A percentile compares a stretch with the other conserved stretches of the same genome.
Conservation (phyloP, 2,329 filamentous ascomycete species). For the Coniochaeta ligniaria region DNA sequence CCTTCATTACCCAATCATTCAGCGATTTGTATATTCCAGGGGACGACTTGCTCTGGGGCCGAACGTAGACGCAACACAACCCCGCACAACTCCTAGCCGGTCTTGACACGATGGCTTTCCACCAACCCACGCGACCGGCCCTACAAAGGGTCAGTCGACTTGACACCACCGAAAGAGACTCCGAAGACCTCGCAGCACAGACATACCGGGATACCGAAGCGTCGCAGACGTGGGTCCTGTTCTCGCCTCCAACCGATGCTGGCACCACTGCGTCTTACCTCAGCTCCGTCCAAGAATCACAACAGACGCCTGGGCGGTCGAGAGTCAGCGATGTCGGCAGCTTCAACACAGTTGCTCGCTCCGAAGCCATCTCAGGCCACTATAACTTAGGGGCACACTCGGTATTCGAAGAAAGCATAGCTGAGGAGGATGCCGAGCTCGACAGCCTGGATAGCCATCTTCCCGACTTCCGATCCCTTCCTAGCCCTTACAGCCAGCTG, state of each 20-base stretch:
- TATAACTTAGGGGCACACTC: constrained; percentile 28
- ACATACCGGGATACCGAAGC: constrained; percentile 46
- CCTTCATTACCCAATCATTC: not conserved
- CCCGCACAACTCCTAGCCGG: not conserved
- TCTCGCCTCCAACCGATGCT: constrained; percentile 64
- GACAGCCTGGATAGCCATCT: constrained; percentile 92
- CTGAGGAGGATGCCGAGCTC: constrained; percentile 69
- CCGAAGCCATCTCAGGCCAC: constrained; percentile 36
- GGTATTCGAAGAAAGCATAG: constrained; percentile 21
- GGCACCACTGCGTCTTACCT: constrained; percentile 57
- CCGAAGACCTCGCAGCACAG: constrained; percentile 21
- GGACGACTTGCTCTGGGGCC: too few relatives aligned
- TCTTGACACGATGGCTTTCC: constrained; percentile 30
- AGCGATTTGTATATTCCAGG: not conserved
- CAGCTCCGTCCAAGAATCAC: constrained; percentile 58
- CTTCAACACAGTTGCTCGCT: constrained; percentile 60
- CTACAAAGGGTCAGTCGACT: constrained; percentile 39
- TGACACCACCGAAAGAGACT: constrained; percentile 29
- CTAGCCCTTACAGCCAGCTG: constrained; percentile 29
- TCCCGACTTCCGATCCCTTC: constrained; percentile 71
- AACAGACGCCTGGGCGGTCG: constrained; percentile 62
- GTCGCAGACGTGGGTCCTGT: constrained; percentile 93
- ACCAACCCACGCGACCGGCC: constrained; percentile 48
- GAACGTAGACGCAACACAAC: not conserved
- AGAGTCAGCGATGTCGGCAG: constrained; percentile 76